A percentile compares a stretch with the other conserved stretches of the same genome.
Conservation (phyloP, 768 basidiomycete genomes). For the Solioccasus polychromus region DNA sequence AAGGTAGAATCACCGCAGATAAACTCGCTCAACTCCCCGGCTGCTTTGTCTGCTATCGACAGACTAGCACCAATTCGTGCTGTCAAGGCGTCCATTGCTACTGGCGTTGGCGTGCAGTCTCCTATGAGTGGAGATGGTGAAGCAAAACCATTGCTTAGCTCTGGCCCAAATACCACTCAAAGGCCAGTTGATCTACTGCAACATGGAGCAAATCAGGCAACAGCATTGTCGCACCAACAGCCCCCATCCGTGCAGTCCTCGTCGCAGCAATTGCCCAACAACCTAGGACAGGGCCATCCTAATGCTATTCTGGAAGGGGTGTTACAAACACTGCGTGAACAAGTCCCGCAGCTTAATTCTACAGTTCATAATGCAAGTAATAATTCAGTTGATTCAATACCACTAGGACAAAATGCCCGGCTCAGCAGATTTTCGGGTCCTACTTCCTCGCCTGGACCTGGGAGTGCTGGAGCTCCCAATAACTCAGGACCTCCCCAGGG, state of each 20-base stretch:
- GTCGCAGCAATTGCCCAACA: constrained; percentile 1
- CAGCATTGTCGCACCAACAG: background rate
- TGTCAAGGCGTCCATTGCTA: constrained; percentile 25
- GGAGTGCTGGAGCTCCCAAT: background rate
- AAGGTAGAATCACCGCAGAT: constrained; percentile 21
- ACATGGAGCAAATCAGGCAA: background rate
- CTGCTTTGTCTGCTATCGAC: constrained; percentile 9
- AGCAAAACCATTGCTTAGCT: background rate
- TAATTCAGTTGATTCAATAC: background rate
- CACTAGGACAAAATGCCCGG: background rate
- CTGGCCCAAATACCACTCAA: background rate
- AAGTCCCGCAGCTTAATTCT: constrained; percentile 10
- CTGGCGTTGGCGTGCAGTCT: constrained; percentile 8
- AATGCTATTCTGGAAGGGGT: constrained; percentile 8
- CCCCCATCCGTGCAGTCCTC: background rate
- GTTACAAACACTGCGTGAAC: constrained; percentile 15
- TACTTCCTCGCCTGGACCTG: background rate
- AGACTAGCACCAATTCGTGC: constrained; percentile 35
- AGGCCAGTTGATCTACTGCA: background rate
- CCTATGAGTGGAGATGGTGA: constrained; percentile 5
- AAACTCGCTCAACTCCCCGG: constrained; percentile 8
- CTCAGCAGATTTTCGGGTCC: background rate
- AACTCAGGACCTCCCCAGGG: background rate
- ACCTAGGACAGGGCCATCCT: constrained; percentile 1
- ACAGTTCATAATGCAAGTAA: constrained; percentile 1